phyloP scores from a whole-genome alignment of 1,139 yeast species.

The Magnusiomyces ingens region DNA sequence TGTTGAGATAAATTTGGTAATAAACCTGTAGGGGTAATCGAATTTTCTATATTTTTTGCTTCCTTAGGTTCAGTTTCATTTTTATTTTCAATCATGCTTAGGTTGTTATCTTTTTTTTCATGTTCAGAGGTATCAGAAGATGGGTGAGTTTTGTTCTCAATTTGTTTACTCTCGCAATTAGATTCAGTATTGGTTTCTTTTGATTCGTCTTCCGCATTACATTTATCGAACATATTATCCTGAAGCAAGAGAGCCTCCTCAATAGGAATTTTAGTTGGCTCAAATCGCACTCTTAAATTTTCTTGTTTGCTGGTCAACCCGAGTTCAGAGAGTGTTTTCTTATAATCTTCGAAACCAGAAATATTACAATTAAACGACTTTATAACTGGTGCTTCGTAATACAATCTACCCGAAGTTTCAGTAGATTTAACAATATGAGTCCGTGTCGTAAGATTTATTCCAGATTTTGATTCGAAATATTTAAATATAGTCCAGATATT shows the following conservation, averaged over 20 bases:
- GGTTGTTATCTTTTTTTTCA: too few species aligned
- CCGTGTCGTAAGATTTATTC: slow-evolving; percentile 26
- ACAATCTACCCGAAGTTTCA: slow-evolving; percentile 15
- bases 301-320: slow-evolving; percentile 26
- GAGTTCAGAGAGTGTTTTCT: slow-evolving; percentile 20
- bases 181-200: neutral
- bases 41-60: neutral
- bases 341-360: slow-evolving; percentile 21
- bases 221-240: slow-evolving; percentile 13
- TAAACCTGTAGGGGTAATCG: neutral
- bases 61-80: too few species aligned
- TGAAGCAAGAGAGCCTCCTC: slow-evolving; percentile 21
- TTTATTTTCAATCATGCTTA: neutral
- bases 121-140: too few species aligned
- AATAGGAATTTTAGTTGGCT: slow-evolving; percentile 18
- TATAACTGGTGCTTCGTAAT: slow-evolving; percentile 25
- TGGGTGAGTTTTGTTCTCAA: too few species aligned
- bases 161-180: too few species aligned
- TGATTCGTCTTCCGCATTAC: neutral
- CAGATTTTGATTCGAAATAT: slow-evolving; percentile 24
- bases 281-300: slow-evolving; percentile 25
- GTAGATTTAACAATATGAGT: slow-evolving; percentile 15
- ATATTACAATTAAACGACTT: slow-evolving; percentile 23
- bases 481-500: slow-evolving; percentile 25
- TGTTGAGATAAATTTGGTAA: neutral